These are phyloP conservation scores for Aspergillus indologenus DNA, from an alignment of 495 filamentous ascomycete species.

Conservation along the genomic window DNA sequence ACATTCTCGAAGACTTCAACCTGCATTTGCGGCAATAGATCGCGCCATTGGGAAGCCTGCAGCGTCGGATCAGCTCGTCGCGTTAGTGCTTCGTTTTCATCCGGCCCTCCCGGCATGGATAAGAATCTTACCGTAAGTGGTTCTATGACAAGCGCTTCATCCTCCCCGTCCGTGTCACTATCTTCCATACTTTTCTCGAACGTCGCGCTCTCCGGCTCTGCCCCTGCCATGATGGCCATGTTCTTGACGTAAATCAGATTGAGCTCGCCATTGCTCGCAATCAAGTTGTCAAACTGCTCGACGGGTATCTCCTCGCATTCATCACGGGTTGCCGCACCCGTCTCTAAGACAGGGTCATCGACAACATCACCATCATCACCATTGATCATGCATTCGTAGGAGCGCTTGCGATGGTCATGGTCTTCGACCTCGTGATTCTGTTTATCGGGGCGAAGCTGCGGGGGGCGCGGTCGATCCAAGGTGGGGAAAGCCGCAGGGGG, in stretches of 20 bases:
- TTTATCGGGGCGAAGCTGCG: neutral
- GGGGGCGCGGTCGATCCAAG: constrained; percentile 21
- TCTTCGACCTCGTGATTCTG: neutral
- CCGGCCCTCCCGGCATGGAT: neutral
- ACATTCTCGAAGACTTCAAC: constrained; percentile 37
- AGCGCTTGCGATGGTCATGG: neutral
- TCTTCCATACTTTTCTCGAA: constrained; percentile 19
- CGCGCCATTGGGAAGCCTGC: constrained; percentile 30
- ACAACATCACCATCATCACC: neutral
- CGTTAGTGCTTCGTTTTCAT: neutral
- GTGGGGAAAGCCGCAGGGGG: constrained; percentile 46
- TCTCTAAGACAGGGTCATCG: neutral
- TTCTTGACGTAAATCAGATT: constrained; percentile 39
- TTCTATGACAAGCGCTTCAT: neutral
- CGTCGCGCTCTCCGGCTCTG: neutral
- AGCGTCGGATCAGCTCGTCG: neutral
- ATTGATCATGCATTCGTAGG: neutral
- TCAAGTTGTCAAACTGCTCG: constrained; percentile 24
- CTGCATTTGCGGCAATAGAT: constrained; percentile 32
- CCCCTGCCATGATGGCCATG: constrained; percentile 28
- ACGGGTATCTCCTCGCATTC: constrained; percentile 18
- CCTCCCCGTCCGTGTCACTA: constrained; percentile 22
- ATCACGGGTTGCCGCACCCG: neutral
- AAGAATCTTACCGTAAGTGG: constrained; percentile 11
- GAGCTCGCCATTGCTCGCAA: constrained; percentile 33